Conservation (phyloP, 352 stramenopile genomes). For the Phytophthora chlamydospora region DNA sequence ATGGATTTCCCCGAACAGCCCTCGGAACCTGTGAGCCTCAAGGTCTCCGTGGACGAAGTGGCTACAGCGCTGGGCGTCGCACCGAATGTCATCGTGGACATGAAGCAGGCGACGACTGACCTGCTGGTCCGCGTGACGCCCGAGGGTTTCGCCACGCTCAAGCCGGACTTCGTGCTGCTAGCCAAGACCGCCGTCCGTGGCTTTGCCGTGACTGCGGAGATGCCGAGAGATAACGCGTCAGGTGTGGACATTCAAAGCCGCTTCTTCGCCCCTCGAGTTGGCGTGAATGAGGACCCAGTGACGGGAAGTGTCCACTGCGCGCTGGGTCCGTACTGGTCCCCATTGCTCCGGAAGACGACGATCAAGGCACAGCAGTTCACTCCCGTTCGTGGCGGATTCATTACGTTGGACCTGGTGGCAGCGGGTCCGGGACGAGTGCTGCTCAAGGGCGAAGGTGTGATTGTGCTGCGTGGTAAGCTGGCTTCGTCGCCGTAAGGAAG, state of each 20-base stretch:
- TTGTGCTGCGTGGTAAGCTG: slow-evolving; percentile 30
- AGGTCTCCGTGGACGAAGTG: slow-evolving; percentile 13
- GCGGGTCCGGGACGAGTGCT: slow-evolving; percentile 41
- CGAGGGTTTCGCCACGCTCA: slow-evolving; percentile 22
- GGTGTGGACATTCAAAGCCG: slow-evolving; percentile 61
- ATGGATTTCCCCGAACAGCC: slow-evolving; percentile 67
- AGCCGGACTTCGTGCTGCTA: slow-evolving; percentile 33
- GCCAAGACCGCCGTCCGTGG: slow-evolving; percentile 20
- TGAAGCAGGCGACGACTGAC: slow-evolving; percentile 30
- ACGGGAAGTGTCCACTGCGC: slow-evolving; percentile 92
- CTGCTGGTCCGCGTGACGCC: slow-evolving; percentile 36
- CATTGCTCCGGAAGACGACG: slow-evolving; percentile 44
- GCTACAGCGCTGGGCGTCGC: slow-evolving; percentile 21
- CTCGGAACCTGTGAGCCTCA: slow-evolving; percentile 10
- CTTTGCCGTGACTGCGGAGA: slow-evolving; percentile 19
- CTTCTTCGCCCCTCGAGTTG: slow-evolving; percentile 91
- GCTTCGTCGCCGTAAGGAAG: slow-evolving; percentile 6
- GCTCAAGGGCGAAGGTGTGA: slow-evolving; percentile 50
- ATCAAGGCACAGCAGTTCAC: slow-evolving; percentile 56
- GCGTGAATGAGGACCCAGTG: slow-evolving; percentile 94
- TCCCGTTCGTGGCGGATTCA: slow-evolving; percentile 46
- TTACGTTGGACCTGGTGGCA: slow-evolving; percentile 45
- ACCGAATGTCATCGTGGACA: slow-evolving; percentile 25
- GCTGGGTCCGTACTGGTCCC: slow-evolving; percentile 87
- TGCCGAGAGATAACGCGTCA: slow-evolving; percentile 15